These are phyloP conservation scores for Arthrocladium fulminans DNA, from an alignment of 2,329 filamentous ascomycete genomes.

Conservation along the genomic window DNA sequence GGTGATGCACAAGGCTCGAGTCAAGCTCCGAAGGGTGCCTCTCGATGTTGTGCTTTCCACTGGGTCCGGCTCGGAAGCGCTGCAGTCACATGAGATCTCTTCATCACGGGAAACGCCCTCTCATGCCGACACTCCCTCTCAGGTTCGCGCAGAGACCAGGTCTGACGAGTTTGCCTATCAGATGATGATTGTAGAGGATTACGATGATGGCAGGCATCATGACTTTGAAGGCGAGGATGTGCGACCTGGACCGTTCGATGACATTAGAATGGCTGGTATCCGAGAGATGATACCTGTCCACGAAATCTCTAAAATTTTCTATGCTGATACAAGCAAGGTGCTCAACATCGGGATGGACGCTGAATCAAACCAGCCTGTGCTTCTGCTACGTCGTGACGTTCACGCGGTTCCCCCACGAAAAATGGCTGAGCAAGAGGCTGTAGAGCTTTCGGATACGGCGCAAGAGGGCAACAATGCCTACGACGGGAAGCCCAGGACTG, in stretches of 20 bases:
- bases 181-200: slow-evolving; percentile 71
- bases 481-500: slow-evolving; percentile 8
- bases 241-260: slow-evolving; percentile 52
- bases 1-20: slow-evolving; percentile 82
- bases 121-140: slow-evolving; percentile 11
- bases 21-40: slow-evolving; percentile 68
- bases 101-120: slow-evolving; percentile 3
- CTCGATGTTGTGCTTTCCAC: slow-evolving; percentile 39
- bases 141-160: slow-evolving; percentile 35
- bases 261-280: slow-evolving; percentile 53
- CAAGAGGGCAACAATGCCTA: background rate
- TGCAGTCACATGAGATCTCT: slow-evolving; percentile 25
- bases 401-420: slow-evolving; percentile 54
- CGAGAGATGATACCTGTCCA: slow-evolving; percentile 61
- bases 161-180: slow-evolving; percentile 67
- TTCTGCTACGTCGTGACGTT: slow-evolving; percentile 64
- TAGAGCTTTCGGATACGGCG: background rate
- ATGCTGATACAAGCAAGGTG: slow-evolving; percentile 81
- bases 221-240: slow-evolving; percentile 52
- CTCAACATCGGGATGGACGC: slow-evolving; percentile 68
- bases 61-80: slow-evolving; percentile 26
- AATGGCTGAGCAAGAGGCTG: slow-evolving; percentile 43
- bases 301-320: slow-evolving; percentile 82
- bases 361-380: slow-evolving; percentile 62
- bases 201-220: slow-evolving; percentile 63